Base-by-base conservation (phyloP, 2,329 filamentous ascomycete species). In the Lachnellula subtilissima region DNA sequence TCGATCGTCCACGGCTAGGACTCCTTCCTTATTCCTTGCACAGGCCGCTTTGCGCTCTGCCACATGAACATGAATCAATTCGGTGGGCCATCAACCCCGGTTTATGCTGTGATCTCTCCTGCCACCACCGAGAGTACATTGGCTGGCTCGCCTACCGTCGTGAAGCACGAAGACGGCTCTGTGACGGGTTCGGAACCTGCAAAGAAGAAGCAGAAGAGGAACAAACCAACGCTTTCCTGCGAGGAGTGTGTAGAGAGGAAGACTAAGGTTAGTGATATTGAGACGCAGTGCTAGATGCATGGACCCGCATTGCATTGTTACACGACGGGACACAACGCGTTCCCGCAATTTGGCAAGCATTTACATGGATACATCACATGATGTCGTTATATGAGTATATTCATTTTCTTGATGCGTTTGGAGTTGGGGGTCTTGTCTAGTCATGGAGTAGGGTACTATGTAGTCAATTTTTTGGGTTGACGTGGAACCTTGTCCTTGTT, bases 171-270 rank as follows among this genome's bases (percentile, higher is more conserved):
- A 28, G 50, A 62, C 49, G 60, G 39, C 12, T 50, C 53, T 19
- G 7, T 37, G 23, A n/a, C 35, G 4, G 22, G n/a, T 15, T 14
- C 37, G 12, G 61, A 64, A 45, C 64, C 60, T 11, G 53, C 57
- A 4, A 69, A 64, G 59, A 89, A 88, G 75, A 90, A 88, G 73
- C 88, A 92, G 74, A 91, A 88, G 75, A 83, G 89, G 48, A 93
- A 93, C 73, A 93, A 93, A 71, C 89, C 89, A 3, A 92, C 88
- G 1, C 69, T 92, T 60, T 90, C 86, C 49, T 92, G 89, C 66
- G 81, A 85, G 59, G 87, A 91, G 69, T 93, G 89, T 67, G 89
- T 92, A 22, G 87, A 91, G 73, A 78, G 88, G 63, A 92, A 92
- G 74, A 92, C 88, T 23, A 92, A 90, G 78, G 87, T 87, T 69